Conservation (phyloP, 179 eudicot species). For the Corrigiola litoralis region DNA sequence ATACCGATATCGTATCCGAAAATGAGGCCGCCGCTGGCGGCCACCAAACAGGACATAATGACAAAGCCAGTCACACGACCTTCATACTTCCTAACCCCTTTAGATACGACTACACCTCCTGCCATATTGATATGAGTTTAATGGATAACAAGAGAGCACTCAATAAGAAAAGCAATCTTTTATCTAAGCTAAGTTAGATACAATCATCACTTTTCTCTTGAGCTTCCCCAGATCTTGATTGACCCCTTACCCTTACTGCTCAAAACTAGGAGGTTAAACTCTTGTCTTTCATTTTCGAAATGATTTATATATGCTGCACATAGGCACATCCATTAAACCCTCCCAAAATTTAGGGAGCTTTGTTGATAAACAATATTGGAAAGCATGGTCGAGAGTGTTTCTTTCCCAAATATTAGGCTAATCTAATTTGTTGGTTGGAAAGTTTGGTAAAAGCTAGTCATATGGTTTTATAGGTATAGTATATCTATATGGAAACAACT, state of each 20-base stretch:
- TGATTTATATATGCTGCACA: too few species aligned
- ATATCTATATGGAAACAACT: too few species aligned
- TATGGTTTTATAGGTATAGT: too few species aligned
- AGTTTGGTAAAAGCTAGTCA: background rate
- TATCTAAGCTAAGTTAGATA: background rate
- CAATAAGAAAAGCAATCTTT: background rate
- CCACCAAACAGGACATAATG: slow-evolving; percentile 3
- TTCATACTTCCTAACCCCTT: background rate
- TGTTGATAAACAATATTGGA: background rate
- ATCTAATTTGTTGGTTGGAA: background rate
- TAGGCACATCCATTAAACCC: background rate
- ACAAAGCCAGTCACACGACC: slow-evolving; percentile 21
- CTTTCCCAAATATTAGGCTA: too few species aligned
- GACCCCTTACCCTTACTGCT: background rate
- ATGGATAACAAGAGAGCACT: background rate
- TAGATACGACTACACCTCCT: slow-evolving; percentile 2
- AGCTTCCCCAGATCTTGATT: background rate
- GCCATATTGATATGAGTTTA: background rate
- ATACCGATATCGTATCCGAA: slow-evolving; percentile 21
- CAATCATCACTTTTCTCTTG: background rate
- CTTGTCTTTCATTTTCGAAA: background rate
- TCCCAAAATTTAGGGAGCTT: background rate
- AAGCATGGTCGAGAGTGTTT: background rate
- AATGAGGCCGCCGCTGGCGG: slow-evolving; percentile 3
- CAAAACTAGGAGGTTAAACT: background rate